Evolutionary conservation across 2,329 filamentous ascomycete genomes (phyloP), one percentile per base, ranked within the genome.

Genomic region (Colletotrichum tamarilloi): DNA sequence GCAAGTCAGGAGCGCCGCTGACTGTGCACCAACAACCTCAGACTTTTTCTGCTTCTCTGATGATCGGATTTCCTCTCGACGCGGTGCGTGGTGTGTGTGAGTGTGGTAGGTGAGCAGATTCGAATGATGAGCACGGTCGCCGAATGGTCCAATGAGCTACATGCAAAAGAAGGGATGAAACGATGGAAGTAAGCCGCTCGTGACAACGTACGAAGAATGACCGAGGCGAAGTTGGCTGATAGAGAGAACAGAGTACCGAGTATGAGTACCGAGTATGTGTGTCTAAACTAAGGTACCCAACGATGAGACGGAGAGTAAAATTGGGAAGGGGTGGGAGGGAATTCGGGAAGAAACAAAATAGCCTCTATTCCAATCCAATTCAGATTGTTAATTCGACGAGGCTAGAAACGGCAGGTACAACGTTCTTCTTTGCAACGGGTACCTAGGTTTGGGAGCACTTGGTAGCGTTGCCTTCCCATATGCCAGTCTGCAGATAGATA

Each of bases 131-230:
- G 60, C 70, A 64, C 70, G 67, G 62, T 53, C 67, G 46, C 58
- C 49, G 46, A 38, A 38, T 30, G 60, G 26, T 30, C 46, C 55
- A 65, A 62, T 70, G 70, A 19, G 66, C 19, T 46, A n/a, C 42
- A 70, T 46, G 60, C 55, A 52, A 46, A 52, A 69, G 42, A 62
- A 64, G 59, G 49, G 66, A 70, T 69, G 70, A 70, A 73, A 73
- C 70, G 55, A 69, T 32, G 60, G 55, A 59, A 65, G 52, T 56
- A 56, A 42, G 69, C 66, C 53, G 56, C 56, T 60, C 64, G 58
- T 32, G 64, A 53, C 49, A 67, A 42, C 53, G 60, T 52, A 59
- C 53, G 53, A 60, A 65, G 16, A 55, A 53, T 32, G 35, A 49
- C 30, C 57, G 46, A 26, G 32, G 38, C 38, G 16, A 22, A n/a